Evolutionary conservation across 495 filamentous ascomycete genomes (phyloP).

Genomic region (Penicillium paradoxum): DNA sequence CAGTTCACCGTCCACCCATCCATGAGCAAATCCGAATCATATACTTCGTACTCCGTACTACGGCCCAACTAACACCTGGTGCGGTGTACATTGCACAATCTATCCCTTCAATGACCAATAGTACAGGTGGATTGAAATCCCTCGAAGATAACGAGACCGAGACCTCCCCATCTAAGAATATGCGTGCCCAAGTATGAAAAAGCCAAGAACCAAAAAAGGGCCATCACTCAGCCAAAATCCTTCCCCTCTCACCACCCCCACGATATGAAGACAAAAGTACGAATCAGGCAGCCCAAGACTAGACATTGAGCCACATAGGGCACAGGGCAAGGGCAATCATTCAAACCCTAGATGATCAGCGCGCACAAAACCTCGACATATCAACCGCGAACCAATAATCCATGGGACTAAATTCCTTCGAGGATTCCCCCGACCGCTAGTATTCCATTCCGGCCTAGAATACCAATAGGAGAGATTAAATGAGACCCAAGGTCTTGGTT

Average conservation of each 20-base stretch:
- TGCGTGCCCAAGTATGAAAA: background rate
- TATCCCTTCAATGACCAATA: background rate
- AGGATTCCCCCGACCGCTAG: constrained; percentile 1
- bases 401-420: background rate
- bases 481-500: constrained; percentile 7
- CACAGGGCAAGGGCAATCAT: constrained; percentile 27
- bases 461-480: background rate
- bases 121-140: background rate
- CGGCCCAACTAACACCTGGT: background rate
- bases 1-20: background rate
- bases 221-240: no score
- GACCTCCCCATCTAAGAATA: background rate
- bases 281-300: background rate
- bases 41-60: background rate
- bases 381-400: background rate
- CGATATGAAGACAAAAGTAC: constrained; percentile 7
- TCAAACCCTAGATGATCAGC: constrained; percentile 24
- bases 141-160: background rate
- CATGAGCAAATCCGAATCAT: background rate
- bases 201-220: background rate
- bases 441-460: constrained; percentile 3
- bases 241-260: no score
- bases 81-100: background rate
- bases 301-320: constrained; percentile 14
- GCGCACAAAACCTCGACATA: constrained; percentile 9